phyloP scores from a whole-genome alignment of 1,284 basidiomycete genomes.

The Apiotrichum montevideense region DNA sequence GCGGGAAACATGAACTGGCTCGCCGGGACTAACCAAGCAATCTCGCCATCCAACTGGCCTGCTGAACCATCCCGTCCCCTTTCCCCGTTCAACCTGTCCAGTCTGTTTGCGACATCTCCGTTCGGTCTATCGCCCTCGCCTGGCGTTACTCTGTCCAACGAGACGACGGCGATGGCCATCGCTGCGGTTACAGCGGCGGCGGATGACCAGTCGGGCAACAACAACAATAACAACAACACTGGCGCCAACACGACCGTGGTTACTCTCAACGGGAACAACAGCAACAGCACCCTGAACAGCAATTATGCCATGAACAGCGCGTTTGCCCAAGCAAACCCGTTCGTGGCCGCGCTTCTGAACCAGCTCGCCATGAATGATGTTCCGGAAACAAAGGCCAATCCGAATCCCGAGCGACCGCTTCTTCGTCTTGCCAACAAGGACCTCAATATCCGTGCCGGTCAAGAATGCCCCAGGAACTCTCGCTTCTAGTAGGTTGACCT shows the following conservation, averaged over 20 bases:
- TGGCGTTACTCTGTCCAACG: slow-evolving; percentile 10
- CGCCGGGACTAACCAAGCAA: slow-evolving; percentile 1
- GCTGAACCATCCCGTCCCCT: slow-evolving; percentile 18
- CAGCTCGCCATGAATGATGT: slow-evolving; percentile 37
- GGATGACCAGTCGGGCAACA: background rate
- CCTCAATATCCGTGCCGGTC: slow-evolving; percentile 9
- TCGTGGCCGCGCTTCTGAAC: slow-evolving; percentile 30
- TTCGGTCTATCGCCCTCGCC: slow-evolving; percentile 15
- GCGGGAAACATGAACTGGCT: slow-evolving; percentile 42
- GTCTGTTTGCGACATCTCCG: slow-evolving; percentile 32
- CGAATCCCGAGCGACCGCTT: slow-evolving; percentile 44
- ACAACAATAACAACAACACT: slow-evolving; percentile 1
- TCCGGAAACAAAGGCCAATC: slow-evolving; percentile 36
- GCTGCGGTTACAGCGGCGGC: slow-evolving; percentile 12
- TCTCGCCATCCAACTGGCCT: slow-evolving; percentile 2
- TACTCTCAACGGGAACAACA: slow-evolving; percentile 3
- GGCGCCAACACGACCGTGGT: background rate
- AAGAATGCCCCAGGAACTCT: slow-evolving; percentile 10
- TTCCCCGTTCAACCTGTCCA: slow-evolving; percentile 32
- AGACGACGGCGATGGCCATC: slow-evolving; percentile 16
- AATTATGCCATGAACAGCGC: slow-evolving; percentile 4
- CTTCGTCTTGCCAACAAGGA: slow-evolving; percentile 29
- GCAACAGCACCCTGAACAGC: background rate
- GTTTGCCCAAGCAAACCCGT: slow-evolving; percentile 8
- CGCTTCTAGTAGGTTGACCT: slow-evolving; percentile 16